Evolutionary conservation across 768 basidiomycete species (phyloP).

Genomic region (Collybia sordida): DNA sequence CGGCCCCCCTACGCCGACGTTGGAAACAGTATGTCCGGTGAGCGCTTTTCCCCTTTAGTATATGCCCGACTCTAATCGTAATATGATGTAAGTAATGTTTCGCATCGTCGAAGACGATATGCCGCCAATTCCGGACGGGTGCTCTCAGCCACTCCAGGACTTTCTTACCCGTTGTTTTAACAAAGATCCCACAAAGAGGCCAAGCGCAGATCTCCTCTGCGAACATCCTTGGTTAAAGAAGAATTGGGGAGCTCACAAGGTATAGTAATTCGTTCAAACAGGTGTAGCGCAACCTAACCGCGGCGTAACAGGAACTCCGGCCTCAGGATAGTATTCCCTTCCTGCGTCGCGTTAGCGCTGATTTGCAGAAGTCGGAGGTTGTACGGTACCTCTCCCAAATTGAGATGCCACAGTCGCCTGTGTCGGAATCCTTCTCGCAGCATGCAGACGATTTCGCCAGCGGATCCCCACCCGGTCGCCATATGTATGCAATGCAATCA

Average conservation of each 20-base stretch:
- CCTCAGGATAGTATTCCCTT: constrained; percentile 96
- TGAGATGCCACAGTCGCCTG: constrained; percentile 43
- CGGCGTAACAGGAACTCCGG: constrained; percentile 62
- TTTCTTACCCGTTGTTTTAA: constrained; percentile 89
- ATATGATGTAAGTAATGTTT: constrained; percentile 72
- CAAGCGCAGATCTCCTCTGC: constrained; percentile 80
- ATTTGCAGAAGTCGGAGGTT: constrained; percentile 72
- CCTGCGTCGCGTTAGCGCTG: constrained; percentile 86
- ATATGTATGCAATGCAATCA: constrained; percentile 25
- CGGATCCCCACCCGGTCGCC: constrained; percentile 35
- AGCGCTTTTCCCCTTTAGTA: constrained; percentile 18
- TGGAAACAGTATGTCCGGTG: constrained; percentile 87
- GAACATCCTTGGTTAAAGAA: constrained; percentile 90
- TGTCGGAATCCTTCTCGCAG: constrained; percentile 29
- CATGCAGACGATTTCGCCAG: constrained; percentile 33
- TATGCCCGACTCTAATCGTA: constrained; percentile 4
- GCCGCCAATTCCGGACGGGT: constrained; percentile 82
- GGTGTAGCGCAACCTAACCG: neutral
- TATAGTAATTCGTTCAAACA: constrained; percentile 28
- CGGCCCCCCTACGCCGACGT: constrained; percentile 91
- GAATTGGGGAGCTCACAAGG: constrained; percentile 79
- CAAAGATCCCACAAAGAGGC: constrained; percentile 83
- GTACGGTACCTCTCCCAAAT: constrained; percentile 51
- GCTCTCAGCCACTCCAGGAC: constrained; percentile 72
- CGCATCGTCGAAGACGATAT: constrained; percentile 92